These are phyloP conservation scores for Pseudogymnoascus sp. DNA, from an alignment of 2,329 filamentous ascomycete genomes.

Conservation along the genomic window DNA sequence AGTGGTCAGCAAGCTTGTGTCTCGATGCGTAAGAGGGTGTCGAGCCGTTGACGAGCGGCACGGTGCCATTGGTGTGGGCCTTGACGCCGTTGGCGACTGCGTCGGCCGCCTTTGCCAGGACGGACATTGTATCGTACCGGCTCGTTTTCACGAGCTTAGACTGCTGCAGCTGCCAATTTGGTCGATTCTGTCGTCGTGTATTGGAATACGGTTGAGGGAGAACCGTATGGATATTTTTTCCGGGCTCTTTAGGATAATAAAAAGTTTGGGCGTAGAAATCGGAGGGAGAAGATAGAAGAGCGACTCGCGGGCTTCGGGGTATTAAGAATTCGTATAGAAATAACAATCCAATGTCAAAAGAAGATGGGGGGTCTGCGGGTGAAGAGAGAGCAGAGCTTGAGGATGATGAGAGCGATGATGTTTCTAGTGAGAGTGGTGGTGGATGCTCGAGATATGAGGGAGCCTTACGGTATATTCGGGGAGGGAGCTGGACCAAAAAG, in stretches of 20 bases:
- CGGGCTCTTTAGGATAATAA: slow-evolving; percentile 7
- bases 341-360: slow-evolving; percentile 2
- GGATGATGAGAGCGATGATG: slow-evolving; percentile 3
- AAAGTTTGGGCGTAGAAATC: not conserved
- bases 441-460: not conserved
- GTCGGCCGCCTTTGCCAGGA: slow-evolving; percentile 1
- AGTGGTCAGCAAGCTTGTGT: slow-evolving; percentile 80
- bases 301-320: not conserved
- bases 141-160: not conserved
- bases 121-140: not conserved
- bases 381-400: slow-evolving; percentile 6
- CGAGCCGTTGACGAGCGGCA: slow-evolving; percentile 48
- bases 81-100: slow-evolving; percentile 25
- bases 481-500: slow-evolving; percentile 6
- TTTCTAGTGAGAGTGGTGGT: not conserved
- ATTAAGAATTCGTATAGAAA: slow-evolving; percentile 9
- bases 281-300: not conserved
- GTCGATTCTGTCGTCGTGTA: not conserved
- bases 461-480: not conserved
- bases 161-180: not conserved
- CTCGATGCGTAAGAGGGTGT: slow-evolving; percentile 64
- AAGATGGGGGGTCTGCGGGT: not conserved
- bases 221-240: not conserved
- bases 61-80: slow-evolving; percentile 29
- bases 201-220: not conserved